These are phyloP conservation scores for Chalciporus sphaerocephalus DNA, from an alignment of 768 basidiomycete genomes.

Conservation along the genomic window DNA sequence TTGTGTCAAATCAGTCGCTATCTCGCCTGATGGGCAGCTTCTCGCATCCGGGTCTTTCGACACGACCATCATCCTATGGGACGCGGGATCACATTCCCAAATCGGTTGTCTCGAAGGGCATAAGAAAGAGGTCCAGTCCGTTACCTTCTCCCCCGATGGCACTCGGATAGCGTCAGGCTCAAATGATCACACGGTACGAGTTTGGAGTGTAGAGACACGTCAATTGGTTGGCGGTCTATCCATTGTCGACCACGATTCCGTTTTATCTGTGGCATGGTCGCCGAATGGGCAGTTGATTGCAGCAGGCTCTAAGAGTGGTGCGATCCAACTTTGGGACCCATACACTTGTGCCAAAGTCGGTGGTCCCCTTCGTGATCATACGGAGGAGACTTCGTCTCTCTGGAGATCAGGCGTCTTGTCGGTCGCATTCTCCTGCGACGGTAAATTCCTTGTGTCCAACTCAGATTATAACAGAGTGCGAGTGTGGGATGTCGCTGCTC, in stretches of 20 bases:
- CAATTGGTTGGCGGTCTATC: too few species aligned
- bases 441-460: conserved; percentile 4
- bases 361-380: neutral
- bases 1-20: neutral
- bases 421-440: conserved; percentile 2
- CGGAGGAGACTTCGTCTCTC: too few species aligned
- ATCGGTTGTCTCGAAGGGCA: neutral
- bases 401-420: conserved; percentile 1
- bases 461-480: conserved; percentile 4
- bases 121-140: neutral
- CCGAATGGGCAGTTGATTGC: too few species aligned
- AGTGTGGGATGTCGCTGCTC: neutral
- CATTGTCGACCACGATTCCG: too few species aligned
- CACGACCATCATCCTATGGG: neutral
- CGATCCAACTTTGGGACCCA: too few species aligned
- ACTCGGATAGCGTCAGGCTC: too few species aligned
- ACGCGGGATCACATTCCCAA: neutral
- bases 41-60: neutral
- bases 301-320: too few species aligned
- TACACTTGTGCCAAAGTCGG: neutral
- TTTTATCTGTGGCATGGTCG: too few species aligned
- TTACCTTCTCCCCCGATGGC: conserved; percentile 4
- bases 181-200: too few species aligned
- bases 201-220: too few species aligned
- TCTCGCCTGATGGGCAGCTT: neutral